Conservation (phyloP, 208 protist genomes). For the Porcisia hertigi region DNA sequence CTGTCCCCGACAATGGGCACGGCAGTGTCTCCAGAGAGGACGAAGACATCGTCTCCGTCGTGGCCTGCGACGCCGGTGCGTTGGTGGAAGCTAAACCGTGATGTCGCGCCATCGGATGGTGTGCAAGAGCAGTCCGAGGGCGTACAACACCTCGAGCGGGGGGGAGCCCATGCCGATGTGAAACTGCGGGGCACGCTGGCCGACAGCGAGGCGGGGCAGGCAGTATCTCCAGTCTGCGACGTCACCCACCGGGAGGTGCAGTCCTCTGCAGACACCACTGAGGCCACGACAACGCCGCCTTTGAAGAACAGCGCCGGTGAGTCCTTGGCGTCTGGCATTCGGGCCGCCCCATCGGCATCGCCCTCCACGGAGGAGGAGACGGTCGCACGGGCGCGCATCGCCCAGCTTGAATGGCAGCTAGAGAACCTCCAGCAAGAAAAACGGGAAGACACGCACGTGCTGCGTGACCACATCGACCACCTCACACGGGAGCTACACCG, state of each 20-base stretch:
- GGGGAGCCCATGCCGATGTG: neutral
- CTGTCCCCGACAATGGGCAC: neutral
- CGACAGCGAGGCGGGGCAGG: slow-evolving; percentile 29
- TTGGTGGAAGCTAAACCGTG: slow-evolving; percentile 20
- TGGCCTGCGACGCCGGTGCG: slow-evolving; percentile 25
- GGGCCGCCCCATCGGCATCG: neutral
- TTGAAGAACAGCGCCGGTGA: neutral
- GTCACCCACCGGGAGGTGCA: neutral
- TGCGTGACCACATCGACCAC: slow-evolving; percentile 45
- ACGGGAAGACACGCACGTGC: slow-evolving; percentile 28
- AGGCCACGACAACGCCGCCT: neutral
- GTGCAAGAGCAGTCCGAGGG: neutral
- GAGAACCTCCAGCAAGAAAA: slow-evolving; percentile 32
- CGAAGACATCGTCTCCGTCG: slow-evolving; percentile 18
- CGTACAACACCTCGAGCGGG: neutral
- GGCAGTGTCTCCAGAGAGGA: neutral
- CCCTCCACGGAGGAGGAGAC: neutral
- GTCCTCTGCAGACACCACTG: neutral
- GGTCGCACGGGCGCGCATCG: slow-evolving; percentile 13
- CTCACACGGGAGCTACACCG: slow-evolving; percentile 37
- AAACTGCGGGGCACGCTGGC: slow-evolving; percentile 18
- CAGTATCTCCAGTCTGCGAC: neutral
- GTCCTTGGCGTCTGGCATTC: neutral
- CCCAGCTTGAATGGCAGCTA: slow-evolving; percentile 42
- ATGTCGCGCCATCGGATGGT: neutral